Evolutionary conservation across 225 moss, liverwort and hornwort genomes (phyloP).

Genomic region (Anthoceros angustus): DNA sequence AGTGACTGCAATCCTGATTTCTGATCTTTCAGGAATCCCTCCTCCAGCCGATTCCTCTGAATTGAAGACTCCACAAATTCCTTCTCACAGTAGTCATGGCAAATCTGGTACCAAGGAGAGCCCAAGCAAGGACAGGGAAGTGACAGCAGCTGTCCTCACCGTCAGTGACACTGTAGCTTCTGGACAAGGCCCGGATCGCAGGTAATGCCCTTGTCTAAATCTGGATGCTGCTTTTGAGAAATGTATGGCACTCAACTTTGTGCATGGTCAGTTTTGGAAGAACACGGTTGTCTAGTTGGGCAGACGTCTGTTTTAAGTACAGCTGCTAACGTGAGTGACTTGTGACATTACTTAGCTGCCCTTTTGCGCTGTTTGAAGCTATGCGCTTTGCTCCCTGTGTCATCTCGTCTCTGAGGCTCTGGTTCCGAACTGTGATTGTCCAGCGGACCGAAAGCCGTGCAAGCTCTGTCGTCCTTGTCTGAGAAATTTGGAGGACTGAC

Average conservation of each 20-base stretch:
- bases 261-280: too few species aligned
- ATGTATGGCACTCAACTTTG: too few species aligned
- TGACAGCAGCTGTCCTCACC: slow-evolving; percentile 83
- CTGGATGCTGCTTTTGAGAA: background rate
- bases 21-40: slow-evolving; percentile 41
- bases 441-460: slow-evolving; percentile 89
- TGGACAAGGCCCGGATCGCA: slow-evolving; percentile 75
- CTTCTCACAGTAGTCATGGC: slow-evolving; percentile 12
- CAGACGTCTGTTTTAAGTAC: background rate
- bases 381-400: background rate
- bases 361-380: background rate
- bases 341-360: background rate
- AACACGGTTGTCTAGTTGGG: background rate
- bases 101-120: slow-evolving; percentile 11
- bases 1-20: slow-evolving; percentile 59
- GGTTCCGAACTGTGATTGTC: background rate
- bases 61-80: slow-evolving; percentile 11
- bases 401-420: background rate
- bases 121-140: slow-evolving; percentile 13
- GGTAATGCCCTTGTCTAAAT: slow-evolving; percentile 29
- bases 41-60: slow-evolving; percentile 4
- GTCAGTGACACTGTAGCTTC: slow-evolving; percentile 92
- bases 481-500: slow-evolving; percentile 71
- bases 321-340: background rate
- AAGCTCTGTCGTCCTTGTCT: slow-evolving; percentile 57